Base-by-base conservation (phyloP, 73 alveolate species). In the Symbiodinium pilosum region DNA sequence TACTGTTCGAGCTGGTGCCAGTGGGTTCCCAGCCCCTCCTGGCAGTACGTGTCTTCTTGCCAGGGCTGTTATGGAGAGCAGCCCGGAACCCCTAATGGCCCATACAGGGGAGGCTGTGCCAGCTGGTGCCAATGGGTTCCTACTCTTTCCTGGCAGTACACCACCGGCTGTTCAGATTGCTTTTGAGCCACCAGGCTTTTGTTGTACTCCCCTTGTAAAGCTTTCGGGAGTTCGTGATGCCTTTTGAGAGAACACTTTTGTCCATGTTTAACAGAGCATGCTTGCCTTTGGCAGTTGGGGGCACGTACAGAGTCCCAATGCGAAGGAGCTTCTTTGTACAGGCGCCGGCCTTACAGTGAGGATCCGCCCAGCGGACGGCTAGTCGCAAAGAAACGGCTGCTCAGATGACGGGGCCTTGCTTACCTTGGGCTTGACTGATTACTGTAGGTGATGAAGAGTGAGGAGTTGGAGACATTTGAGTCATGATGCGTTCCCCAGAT, bases 11-110 rank as follows among this genome's bases (percentile, higher is more conserved):
- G 77, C 32, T 21, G 77, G 77, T 59, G 77, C 77, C 77, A 59
- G 77, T 59, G 77, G 77, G 77, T 59, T 59, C 77, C 77, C 8
- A 59, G 77, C 77, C 77, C 77, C 28, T 59, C 77, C 36, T 59
- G 77, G 77, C 77, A 59, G 77, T 59, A 59, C 77, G 77, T 59
- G 36, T 4, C 77, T 59, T 59, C 77, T 20, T 59, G 77, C 5
- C 36, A 20, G n/a, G 36, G 77, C 36, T 59, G 77, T 59, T n/a
- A 12, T 59, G 77, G 77, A 28, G 38, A 59, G 77, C 77, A n/a
- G 77, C 75, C 26, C 12, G 85, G 85, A 43, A 20, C 7, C 9
- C 88, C 75, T 6, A 34, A 6, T 34, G 75, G 75, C 8, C 75
- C 75, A 26, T 56, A 56, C 75, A 20, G 75, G 9, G 75, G 34